Conservation (phyloP, 148 eudicot species). For the Silene uniflora region DNA sequence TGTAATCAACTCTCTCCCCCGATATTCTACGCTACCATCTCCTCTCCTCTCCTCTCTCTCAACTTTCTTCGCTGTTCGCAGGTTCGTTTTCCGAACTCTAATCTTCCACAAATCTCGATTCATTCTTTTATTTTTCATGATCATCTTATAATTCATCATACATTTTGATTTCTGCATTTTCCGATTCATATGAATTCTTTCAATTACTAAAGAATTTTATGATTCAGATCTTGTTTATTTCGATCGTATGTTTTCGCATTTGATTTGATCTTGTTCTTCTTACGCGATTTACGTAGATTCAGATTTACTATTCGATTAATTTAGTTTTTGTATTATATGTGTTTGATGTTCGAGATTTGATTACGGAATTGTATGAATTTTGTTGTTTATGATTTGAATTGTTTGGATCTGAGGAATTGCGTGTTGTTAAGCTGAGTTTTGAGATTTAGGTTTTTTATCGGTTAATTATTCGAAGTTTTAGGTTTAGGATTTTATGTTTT, state of each 20-base stretch:
- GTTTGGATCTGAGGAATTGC: constrained; percentile 7
- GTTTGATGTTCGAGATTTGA: background rate
- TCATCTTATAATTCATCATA: background rate
- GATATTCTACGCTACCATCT: constrained; percentile 28
- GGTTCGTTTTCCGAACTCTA: constrained; percentile 20
- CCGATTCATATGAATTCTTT: background rate
- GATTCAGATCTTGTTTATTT: constrained; percentile 3
- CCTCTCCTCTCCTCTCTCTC: constrained; percentile 10
- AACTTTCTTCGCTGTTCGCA: constrained; percentile 8
- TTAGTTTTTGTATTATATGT: background rate
- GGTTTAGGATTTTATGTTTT: background rate
- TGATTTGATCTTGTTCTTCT: background rate
- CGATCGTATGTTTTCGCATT: constrained; percentile 1
- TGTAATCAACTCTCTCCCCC: background rate
- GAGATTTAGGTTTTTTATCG: background rate
- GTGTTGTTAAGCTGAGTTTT: background rate
- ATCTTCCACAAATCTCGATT: background rate
- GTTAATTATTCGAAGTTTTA: background rate
- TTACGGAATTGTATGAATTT: background rate
- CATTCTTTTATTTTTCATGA: background rate
- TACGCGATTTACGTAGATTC: constrained; percentile 8
- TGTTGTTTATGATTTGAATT: background rate
- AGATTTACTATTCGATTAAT: background rate
- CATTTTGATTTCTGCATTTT: background rate
- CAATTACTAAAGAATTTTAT: background rate